A percentile compares a stretch with the other conserved stretches of the same genome.
These are phyloP conservation scores for Aspergillus awamori DNA, from an alignment of 2,329 filamentous ascomycete species.

Conservation along the genomic window DNA sequence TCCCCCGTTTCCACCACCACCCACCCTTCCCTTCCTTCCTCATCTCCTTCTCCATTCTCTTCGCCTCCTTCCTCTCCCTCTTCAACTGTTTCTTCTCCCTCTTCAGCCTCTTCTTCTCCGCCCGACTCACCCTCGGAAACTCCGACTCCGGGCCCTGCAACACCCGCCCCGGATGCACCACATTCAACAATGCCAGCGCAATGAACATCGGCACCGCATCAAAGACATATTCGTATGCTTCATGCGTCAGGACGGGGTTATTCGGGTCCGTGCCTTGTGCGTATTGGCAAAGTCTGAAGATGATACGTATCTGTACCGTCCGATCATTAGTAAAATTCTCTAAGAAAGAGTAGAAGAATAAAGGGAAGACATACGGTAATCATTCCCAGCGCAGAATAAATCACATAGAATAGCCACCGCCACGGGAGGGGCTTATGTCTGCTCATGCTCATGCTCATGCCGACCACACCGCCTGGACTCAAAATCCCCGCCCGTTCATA, in stretches of 20 bases:
- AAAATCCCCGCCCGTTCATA: conserved; percentile 28
- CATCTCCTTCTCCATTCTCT: not conserved
- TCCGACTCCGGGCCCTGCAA: conserved; percentile 51
- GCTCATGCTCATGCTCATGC: conserved; percentile 9
- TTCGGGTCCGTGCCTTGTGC: conserved; percentile 58
- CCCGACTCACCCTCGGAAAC: conserved; percentile 47
- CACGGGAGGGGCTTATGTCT: conserved; percentile 21
- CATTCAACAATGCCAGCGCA: conserved; percentile 46
- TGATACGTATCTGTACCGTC: conserved; percentile 55
- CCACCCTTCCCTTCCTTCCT: not conserved
- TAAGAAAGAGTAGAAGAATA: no score
- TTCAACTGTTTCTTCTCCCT: conserved; percentile 41
- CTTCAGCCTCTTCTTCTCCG: conserved; percentile 50
- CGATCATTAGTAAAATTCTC: not conserved
- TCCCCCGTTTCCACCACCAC: not conserved
- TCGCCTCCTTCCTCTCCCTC: conserved; percentile 25
- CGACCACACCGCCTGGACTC: conserved; percentile 15
- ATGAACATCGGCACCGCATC: conserved; percentile 62
- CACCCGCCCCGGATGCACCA: conserved; percentile 54
- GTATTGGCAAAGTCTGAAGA: conserved; percentile 64
- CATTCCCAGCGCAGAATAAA: conserved; percentile 46
- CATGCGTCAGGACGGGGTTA: conserved; percentile 66
- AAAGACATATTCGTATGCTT: conserved; percentile 56
- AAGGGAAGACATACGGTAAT: conserved; percentile 40
- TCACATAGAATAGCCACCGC: conserved; percentile 38